Evolutionary conservation across 371 early-diverging fungal species (phyloP), one percentile per base, ranked within the genome.

Genomic region (Mortierella sp.): DNA sequence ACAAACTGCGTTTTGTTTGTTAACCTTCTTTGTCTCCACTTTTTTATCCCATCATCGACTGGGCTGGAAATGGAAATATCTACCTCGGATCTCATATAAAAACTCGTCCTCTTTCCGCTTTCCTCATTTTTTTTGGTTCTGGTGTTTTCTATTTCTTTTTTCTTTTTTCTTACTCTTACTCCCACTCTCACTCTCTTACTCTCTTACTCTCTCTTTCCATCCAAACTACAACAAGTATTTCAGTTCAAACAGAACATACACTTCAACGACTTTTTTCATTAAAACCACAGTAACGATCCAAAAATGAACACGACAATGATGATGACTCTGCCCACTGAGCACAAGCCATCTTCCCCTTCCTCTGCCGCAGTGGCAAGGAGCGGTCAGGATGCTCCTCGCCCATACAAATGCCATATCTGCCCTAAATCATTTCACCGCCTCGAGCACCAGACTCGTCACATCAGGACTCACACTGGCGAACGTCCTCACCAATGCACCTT

Each of bases 401-500:
- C 92, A 47, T 92, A 91, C 77, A 87, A 89, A 70, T 92, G 92
- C 77, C 87, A 77, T 80, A 86, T 90, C 72, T 92, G 92, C 72
- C 84, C 85, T 47, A 91, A 90, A 73, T 89, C 89, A 26, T 92
- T 92, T 72, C 89, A 89, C 57, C 89, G 94, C 40, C 87, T 93
- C 26, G 94, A 94, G 83, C 94, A 94, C 84, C 93, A 93, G 85
- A 93, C 94, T 16, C 91, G 97, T 59, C 97, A 97, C 83, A 92
- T 94, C 78, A 90, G 96, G 73, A 96, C 96, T 10, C 97, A 97
- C 76, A 97, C 97, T 3, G 96, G 96, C 37, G 97, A 97, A 83
- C 94, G 93, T 66, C 96, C 97, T 28, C 94, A 92, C 84, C 91
- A 90, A 68, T 97, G 97, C 86, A 88, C 90, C 22, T 91, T 89